phyloP scores from a whole-genome alignment of 495 filamentous ascomycete genomes.

The Penicillium macrosclerotiorum region DNA sequence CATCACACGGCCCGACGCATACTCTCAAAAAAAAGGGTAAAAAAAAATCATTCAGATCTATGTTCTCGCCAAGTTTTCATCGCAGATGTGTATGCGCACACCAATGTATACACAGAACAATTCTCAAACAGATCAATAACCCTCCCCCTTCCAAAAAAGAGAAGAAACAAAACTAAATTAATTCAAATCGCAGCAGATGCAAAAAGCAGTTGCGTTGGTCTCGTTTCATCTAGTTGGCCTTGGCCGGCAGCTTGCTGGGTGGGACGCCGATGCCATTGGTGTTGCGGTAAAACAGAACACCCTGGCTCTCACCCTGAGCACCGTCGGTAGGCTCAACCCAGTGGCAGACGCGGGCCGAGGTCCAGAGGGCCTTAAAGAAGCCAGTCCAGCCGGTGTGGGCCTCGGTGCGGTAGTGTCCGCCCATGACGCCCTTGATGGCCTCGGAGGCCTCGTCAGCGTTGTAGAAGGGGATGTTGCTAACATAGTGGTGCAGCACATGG shows the following conservation, averaged over 20 bases:
- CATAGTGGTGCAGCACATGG: constrained; percentile 60
- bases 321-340: constrained; percentile 66
- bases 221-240: constrained; percentile 31
- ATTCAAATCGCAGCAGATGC: not conserved
- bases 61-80: no score
- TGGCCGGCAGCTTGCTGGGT: constrained; percentile 52
- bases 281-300: constrained; percentile 59
- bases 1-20: no score
- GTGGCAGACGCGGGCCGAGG: constrained; percentile 50
- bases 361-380: constrained; percentile 57
- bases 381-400: constrained; percentile 50
- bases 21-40: no score
- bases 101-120: no score
- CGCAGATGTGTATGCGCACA: no score
- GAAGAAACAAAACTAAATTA: not conserved
- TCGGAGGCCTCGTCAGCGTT: constrained; percentile 60
- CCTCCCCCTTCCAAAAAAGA: no score
- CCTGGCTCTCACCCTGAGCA: constrained; percentile 51
- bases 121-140: no score
- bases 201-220: not conserved
- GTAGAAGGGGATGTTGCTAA: constrained; percentile 62
- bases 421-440: constrained; percentile 58
- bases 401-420: constrained; percentile 54
- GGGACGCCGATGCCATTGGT: constrained; percentile 69
- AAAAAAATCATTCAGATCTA: no score